Base-by-base conservation (phyloP, 495 filamentous ascomycete genomes). In the Penicillium canescens region DNA sequence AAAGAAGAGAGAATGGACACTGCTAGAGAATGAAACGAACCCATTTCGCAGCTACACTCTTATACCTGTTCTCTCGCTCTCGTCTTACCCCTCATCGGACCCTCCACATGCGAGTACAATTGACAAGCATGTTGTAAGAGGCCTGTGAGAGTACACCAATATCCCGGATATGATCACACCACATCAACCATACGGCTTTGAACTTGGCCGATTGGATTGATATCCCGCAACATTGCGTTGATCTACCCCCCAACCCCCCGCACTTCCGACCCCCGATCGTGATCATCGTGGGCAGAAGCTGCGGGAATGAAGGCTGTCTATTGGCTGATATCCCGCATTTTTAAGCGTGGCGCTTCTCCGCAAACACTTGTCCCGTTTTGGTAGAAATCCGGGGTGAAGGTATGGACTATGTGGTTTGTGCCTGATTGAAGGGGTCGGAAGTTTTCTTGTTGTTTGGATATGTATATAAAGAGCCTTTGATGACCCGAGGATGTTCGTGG, bases 291-390 rank as follows among this genome's bases (percentile, higher is more conserved):
- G 11, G 16, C 28, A 41, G 13, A 20, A 12, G 40, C 24, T 47
- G 42, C 54, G 54, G 54, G 48, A 42, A 36, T 57, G 36, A 41
- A 21, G n/a, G 9, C 3, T 16, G 11, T 6, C 20, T 13, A 43
- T 57, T 52, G 48, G 54, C 37, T 37, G 48, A 43, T 36, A 52
- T 48, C 48, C 54, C 54, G 54, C 42, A 57, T 1, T 26, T 26
- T 14, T 3, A 26, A n/a, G 13, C 16, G 34, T 23, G 42, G 35
- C 54, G 24, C 26, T 39, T 47, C 42, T 52, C 47, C 43, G 16
- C 42, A 55, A 41, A 39, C 18, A 14, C 42, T 36, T 46, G 24
- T 14, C 47, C 42, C 44, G 13, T 28, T 50, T 38, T 16, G 43
- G 48, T 20, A 57, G 48, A 52, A 52, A 47, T 14, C 54, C 48